Evolutionary conservation across 2,329 filamentous ascomycete species (phyloP).

Genomic region (Fusarium goolgardi): DNA sequence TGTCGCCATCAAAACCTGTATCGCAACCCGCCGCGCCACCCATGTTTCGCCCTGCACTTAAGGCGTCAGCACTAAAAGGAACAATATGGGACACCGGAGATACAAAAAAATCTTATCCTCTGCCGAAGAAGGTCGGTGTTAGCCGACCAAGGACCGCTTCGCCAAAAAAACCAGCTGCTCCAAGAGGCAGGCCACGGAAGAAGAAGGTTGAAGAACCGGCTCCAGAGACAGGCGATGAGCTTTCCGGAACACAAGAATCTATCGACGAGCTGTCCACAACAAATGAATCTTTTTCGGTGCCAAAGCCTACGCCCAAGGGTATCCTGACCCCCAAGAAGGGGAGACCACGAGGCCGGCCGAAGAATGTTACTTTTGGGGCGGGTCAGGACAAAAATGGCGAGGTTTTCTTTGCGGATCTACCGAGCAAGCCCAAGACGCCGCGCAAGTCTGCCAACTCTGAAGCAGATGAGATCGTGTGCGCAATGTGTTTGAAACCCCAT

Average conservation of each 20-base stretch:
- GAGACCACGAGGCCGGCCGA: constrained; percentile 55
- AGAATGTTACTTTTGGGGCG: constrained; percentile 66
- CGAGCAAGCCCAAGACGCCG: constrained; percentile 52
- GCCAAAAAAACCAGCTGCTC: constrained; percentile 40
- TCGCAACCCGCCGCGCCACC: constrained; percentile 28
- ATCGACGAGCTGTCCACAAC: constrained; percentile 31
- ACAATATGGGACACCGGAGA: constrained; percentile 55
- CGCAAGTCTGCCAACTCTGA: constrained; percentile 49
- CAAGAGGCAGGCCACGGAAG: constrained; percentile 41
- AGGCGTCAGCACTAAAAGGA: constrained; percentile 52
- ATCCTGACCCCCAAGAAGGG: constrained; percentile 67
- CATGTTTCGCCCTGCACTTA: constrained; percentile 51
- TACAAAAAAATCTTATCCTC: constrained; percentile 17
- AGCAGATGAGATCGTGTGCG: constrained; percentile 67
- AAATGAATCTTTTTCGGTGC: constrained; percentile 33
- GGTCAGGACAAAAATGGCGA: constrained; percentile 55
- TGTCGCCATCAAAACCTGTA: constrained; percentile 23
- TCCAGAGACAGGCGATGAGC: constrained; percentile 6
- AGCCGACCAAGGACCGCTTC: constrained; percentile 34
- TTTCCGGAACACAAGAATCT: constrained; percentile 17
- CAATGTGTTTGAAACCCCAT: constrained; percentile 67
- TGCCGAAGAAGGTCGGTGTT: constrained; percentile 42
- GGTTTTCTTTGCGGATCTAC: constrained; percentile 65
- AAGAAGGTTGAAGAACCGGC: constrained; percentile 33
- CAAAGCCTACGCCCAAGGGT: constrained; percentile 58